Conservation (phyloP, 192 early-diverging fungal genomes). For the Coemansia reversa region DNA sequence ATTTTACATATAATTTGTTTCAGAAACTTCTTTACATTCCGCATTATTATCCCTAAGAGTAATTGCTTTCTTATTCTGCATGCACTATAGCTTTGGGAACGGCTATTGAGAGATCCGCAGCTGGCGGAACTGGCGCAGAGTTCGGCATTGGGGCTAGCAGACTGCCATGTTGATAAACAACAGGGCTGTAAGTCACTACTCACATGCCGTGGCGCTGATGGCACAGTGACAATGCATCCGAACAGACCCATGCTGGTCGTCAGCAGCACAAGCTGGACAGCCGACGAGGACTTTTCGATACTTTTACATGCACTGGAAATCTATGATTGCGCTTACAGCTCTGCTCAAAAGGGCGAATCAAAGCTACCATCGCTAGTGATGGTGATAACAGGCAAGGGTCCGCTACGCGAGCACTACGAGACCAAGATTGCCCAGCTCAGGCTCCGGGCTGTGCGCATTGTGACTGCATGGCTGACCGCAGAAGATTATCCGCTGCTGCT, state of each 20-base stretch:
- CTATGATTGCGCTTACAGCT: slow-evolving; percentile 48
- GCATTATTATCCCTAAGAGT: not conserved
- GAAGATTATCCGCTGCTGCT: slow-evolving; percentile 85
- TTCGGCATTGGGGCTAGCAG: not conserved
- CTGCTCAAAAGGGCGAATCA: slow-evolving; percentile 7
- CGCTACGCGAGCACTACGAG: slow-evolving; percentile 70
- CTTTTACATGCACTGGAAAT: slow-evolving; percentile 65
- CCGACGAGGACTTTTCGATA: slow-evolving; percentile 92
- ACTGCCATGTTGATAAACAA: not conserved
- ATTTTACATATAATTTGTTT: not conserved
- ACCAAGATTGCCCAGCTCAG: slow-evolving; percentile 58
- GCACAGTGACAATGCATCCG: slow-evolving; percentile 24
- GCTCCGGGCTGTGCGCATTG: slow-evolving; percentile 59
- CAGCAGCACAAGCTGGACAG: slow-evolving; percentile 91
- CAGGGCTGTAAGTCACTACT: slow-evolving; percentile 19
- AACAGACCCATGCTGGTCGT: slow-evolving; percentile 79
- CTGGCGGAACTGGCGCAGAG: slow-evolving; percentile 11
- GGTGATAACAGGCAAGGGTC: slow-evolving; percentile 93
- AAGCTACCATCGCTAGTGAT: slow-evolving; percentile 64
- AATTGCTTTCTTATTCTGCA: not conserved
- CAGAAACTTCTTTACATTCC: not conserved
- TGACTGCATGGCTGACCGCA: slow-evolving; percentile 77
- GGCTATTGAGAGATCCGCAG: slow-evolving; percentile 39
- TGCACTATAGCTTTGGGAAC: slow-evolving; percentile 40
- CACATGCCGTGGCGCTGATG: slow-evolving; percentile 18